Base-by-base conservation (phyloP, 1,139 yeast species). In the Candida anutae region DNA sequence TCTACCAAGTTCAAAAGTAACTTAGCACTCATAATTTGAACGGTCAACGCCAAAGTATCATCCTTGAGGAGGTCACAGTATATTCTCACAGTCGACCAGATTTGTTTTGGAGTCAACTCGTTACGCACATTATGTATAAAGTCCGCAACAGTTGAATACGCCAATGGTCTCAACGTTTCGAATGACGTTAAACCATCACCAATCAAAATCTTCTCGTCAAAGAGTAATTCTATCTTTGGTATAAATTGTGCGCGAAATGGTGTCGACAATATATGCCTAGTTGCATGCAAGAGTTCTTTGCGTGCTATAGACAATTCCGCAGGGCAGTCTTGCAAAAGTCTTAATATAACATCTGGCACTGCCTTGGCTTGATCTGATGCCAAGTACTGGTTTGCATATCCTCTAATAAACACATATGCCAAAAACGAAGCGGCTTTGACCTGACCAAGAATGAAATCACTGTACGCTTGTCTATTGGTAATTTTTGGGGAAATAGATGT, bases 21-120 rank as follows among this genome's bases (percentile, higher is more conserved):
- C 53, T 88, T 90, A 4, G 97, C 96, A 58, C 96, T 84, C 97
- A 90, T 87, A 13, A 90, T 84, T 52, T 93, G 98, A 23, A 88
- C 95, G 5, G 95, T 84, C 33, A 87, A 69, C 1, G 95, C 94
- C 39, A 93, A 59, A 0, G 93, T 64, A 40, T 76, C 78, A 47
- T 90, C 97, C 42, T 81, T 82, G 38, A 93, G 62, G 41, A 85
- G 76, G 22, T 70, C 74, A 45, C 95, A 82, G 48, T 85, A 93
- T 31, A 85, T 82, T 26, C 68, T 70, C 4, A 93, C 94, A 0
- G 95, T 84, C 33, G 82, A 79, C 79, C 94, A 80, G 8, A 90
- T 82, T 48, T 87, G 96, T 22, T 74, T 75, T 1, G 93, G 75
- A 1, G 84, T 77, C 32, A 93, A 63, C 39, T 88, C 95, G 32